phyloP scores from a whole-genome alignment of 1,284 basidiomycete species.

The Trametes polyzona region DNA sequence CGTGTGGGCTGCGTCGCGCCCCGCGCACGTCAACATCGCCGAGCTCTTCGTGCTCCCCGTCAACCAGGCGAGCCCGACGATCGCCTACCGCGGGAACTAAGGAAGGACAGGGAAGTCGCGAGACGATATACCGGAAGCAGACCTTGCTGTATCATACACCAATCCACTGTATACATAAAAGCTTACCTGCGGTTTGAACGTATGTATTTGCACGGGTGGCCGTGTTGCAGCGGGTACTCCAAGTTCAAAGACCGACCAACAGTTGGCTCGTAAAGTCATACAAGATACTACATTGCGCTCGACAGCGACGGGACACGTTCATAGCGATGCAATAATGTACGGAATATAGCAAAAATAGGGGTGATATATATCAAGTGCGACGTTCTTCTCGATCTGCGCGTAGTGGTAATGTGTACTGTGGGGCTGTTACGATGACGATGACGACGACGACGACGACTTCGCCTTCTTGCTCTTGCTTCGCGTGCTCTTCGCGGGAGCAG shows the following conservation, averaged over 20 bases:
- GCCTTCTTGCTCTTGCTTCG: constrained; percentile 48
- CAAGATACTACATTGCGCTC: constrained; percentile 12
- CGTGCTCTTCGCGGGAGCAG: constrained; percentile 51
- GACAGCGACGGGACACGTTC: constrained; percentile 11
- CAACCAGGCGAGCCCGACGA: constrained; percentile 78
- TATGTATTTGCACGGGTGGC: too few relatives aligned
- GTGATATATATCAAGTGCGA: constrained; percentile 21
- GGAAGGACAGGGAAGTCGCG: too few relatives aligned
- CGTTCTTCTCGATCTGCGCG: background rate
- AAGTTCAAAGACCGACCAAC: too few relatives aligned
- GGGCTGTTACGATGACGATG: too few relatives aligned
- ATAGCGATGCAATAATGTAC: constrained; percentile 25
- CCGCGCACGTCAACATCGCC: constrained; percentile 86
- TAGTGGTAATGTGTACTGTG: background rate
- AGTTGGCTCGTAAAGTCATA: constrained; percentile 4
- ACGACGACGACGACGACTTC: constrained; percentile 25
- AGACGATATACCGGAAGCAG: background rate
- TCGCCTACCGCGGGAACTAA: constrained; percentile 54
- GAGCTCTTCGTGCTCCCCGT: constrained; percentile 80
- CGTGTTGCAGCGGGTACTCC: too few relatives aligned
- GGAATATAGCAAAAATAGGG: constrained; percentile 25
- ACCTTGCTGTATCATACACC: constrained; percentile 17
- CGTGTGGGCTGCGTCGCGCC: constrained; percentile 91
- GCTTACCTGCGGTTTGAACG: too few relatives aligned
- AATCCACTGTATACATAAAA: constrained; percentile 1